Evolutionary conservation across 208 protist species (phyloP).

Genomic region (Wallacemonas sp.): DNA sequence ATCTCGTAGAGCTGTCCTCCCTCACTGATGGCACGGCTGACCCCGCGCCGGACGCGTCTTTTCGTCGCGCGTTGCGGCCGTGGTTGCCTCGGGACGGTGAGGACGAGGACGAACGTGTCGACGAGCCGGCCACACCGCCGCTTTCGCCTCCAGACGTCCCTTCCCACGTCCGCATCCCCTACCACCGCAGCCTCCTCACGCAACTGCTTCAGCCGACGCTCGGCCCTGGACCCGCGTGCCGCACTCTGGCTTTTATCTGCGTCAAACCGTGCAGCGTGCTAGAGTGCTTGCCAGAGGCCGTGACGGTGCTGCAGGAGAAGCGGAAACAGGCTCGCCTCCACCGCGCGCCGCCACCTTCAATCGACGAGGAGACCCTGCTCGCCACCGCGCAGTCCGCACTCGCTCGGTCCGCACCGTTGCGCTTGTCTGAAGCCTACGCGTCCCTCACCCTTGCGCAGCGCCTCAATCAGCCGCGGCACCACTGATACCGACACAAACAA

Average conservation of each 20-base stretch:
- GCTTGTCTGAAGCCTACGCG: not conserved
- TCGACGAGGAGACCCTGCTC: not conserved
- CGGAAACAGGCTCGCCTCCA: constrained; percentile 1
- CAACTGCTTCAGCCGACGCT: constrained; percentile 74
- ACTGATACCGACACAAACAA: not conserved
- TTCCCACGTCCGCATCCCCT: constrained; percentile 36
- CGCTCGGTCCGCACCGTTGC: not conserved
- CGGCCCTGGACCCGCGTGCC: constrained; percentile 37
- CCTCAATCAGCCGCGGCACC: not conserved
- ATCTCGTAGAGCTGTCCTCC: not conserved
- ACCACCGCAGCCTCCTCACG: constrained; percentile 73
- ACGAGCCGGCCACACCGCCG: constrained; percentile 14
- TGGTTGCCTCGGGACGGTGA: constrained; percentile 10
- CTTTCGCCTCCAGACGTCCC: not conserved
- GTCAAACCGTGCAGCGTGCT: constrained; percentile 52
- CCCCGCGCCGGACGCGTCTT: not conserved
- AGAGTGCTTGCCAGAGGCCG: constrained; percentile 9
- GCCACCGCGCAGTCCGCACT: not conserved
- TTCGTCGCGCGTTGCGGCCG: constrained; percentile 17
- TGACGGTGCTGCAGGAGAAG: not conserved
- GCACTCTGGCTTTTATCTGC: constrained; percentile 68
- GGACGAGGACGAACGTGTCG: not conserved
- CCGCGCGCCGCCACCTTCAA: not conserved
- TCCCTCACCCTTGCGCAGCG: not conserved
- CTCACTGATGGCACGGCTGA: not conserved